These are phyloP conservation scores for Tolypocladium paradoxum DNA, from an alignment of 2,329 filamentous ascomycete genomes.

Conservation along the genomic window DNA sequence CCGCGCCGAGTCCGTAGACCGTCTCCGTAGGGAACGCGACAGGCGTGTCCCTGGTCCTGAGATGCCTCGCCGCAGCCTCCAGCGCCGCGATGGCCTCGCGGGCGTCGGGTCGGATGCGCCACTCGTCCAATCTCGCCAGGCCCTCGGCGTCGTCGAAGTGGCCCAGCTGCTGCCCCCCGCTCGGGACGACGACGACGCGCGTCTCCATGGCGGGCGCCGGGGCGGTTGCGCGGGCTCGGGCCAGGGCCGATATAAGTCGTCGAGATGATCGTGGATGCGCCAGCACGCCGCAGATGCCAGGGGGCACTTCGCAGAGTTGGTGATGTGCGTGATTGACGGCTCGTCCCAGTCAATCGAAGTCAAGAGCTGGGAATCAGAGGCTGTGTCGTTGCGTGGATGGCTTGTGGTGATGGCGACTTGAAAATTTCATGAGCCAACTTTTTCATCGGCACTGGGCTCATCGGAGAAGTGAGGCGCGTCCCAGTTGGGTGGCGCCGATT, in stretches of 20 bases:
- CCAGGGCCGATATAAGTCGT: constrained; percentile 16
- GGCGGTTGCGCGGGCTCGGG: constrained; percentile 5
- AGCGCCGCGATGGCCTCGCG: constrained; percentile 32
- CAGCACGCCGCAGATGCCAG: not conserved
- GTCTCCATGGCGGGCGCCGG: constrained; percentile 25
- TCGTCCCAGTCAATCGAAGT: not conserved
- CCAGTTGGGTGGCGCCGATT: not conserved
- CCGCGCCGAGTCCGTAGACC: constrained; percentile 92
- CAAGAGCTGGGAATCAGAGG: not conserved
- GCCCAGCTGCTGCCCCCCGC: constrained; percentile 20
- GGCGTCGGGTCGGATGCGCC: constrained; percentile 25
- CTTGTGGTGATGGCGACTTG: not conserved
- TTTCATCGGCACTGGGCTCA: not conserved
- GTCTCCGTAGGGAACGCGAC: constrained; percentile 97
- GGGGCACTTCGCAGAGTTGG: not conserved
- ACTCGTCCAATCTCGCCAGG: constrained; percentile 26
- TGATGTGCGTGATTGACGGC: not conserved
- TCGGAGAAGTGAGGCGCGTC: not conserved
- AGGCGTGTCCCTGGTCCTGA: constrained; percentile 58
- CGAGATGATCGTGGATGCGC: not conserved
- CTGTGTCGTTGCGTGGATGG: not conserved
- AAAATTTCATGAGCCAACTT: not conserved
- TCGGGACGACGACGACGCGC: constrained; percentile 24
- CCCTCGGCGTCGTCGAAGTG: constrained; percentile 18
- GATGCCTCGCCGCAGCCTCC: constrained; percentile 51